phyloP scores from a whole-genome alignment of 225 moss, liverwort and hornwort species.

The Polytrichum commune region DNA sequence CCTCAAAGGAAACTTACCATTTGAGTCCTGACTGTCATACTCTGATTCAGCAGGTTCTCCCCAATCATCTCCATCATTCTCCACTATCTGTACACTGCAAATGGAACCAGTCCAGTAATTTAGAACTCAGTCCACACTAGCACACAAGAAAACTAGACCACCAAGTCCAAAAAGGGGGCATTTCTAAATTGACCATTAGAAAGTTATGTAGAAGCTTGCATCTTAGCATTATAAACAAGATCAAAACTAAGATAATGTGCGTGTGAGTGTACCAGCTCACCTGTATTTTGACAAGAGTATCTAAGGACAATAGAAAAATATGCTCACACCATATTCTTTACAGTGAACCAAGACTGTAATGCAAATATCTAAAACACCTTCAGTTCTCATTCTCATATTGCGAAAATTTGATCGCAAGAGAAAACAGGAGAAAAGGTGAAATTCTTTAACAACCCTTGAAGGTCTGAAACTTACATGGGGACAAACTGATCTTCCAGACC shows the following conservation, averaged over 20 bases:
- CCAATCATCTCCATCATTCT: slow-evolving; percentile 44
- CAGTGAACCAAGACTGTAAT: too few species aligned
- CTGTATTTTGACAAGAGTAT: too few species aligned
- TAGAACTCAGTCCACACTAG: neutral
- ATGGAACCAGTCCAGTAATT: slow-evolving; percentile 1
- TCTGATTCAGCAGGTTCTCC: slow-evolving; percentile 58
- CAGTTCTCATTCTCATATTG: neutral
- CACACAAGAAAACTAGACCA: too few species aligned
- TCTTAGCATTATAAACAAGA: too few species aligned
- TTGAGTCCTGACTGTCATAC: slow-evolving; percentile 86
- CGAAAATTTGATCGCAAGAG: neutral
- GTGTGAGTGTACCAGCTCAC: too few species aligned
- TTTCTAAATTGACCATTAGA: too few species aligned
- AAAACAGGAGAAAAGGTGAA: neutral
- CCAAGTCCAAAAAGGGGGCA: too few species aligned
- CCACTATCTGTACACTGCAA: slow-evolving; percentile 74
- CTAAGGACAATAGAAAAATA: too few species aligned
- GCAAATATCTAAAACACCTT: too few species aligned
- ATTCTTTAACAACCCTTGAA: neutral
- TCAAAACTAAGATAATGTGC: too few species aligned
- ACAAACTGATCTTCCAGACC: slow-evolving; percentile 31
- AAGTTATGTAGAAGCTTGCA: too few species aligned
- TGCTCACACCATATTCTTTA: too few species aligned
- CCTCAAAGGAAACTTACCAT: slow-evolving; percentile 39
- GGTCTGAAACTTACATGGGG: slow-evolving; percentile 53